Percentiles rank a stretch among this genome's conserved stretches.
Conservation (phyloP, 345 rosid species). For the Populus euphratica region DNA sequence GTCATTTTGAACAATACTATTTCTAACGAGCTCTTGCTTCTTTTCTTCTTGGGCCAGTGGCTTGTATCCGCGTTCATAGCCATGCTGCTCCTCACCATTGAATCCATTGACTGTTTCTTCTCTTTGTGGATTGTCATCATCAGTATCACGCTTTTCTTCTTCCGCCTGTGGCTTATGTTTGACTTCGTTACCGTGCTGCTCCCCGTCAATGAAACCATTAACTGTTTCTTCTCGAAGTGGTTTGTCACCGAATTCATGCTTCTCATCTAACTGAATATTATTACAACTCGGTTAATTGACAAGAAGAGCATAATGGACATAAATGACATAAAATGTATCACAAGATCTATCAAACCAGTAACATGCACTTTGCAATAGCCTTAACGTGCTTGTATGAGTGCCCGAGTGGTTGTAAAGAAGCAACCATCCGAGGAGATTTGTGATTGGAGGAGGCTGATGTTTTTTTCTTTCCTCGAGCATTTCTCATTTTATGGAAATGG, state of each 20-base stretch:
- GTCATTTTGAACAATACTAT: slow-evolving; percentile 39
- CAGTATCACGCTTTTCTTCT: slow-evolving; percentile 20
- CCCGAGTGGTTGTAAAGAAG: neutral
- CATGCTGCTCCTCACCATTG: slow-evolving; percentile 14
- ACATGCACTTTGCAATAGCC: neutral
- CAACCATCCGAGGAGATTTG: neutral
- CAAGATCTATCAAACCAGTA: neutral
- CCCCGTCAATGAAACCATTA: slow-evolving; percentile 2
- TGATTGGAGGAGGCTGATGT: no score
- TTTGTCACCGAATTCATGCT: slow-evolving; percentile 20
- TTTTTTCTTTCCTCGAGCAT: neutral
- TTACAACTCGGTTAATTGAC: slow-evolving; percentile 6
- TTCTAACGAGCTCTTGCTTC: slow-evolving; percentile 13
- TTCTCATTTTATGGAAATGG: neutral
- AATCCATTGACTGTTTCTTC: slow-evolving; percentile 9
- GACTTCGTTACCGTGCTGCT: slow-evolving; percentile 9
- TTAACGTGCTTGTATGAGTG: neutral
- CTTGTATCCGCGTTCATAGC: slow-evolving; percentile 7
- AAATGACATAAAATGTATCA: neutral
- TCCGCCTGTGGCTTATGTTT: slow-evolving; percentile 12
- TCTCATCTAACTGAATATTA: slow-evolving; percentile 40
- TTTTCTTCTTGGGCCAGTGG: slow-evolving; percentile 25
- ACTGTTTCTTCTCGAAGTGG: slow-evolving; percentile 14
- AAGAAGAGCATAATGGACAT: neutral
- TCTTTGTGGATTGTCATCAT: slow-evolving; percentile 3